phyloP scores from a whole-genome alignment of 345 rosid genomes.

The Ceriops tagal region DNA sequence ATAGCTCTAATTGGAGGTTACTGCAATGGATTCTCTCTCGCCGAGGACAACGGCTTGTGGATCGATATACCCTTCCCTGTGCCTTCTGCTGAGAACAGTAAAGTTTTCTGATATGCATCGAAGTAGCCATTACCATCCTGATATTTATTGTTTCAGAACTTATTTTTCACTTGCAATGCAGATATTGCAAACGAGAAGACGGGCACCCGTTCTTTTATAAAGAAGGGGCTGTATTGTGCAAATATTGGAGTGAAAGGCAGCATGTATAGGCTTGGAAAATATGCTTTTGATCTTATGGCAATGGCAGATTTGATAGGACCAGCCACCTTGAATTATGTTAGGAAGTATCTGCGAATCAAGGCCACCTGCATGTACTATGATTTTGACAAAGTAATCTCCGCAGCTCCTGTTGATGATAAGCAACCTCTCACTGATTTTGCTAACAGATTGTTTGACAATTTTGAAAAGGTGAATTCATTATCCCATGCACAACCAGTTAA shows the following conservation, averaged over 20 bases:
- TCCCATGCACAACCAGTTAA: background rate
- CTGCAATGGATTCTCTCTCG: slow-evolving; percentile 38
- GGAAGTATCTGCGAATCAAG: slow-evolving; percentile 73
- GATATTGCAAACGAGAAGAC: slow-evolving; percentile 69
- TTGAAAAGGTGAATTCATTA: slow-evolving; percentile 53
- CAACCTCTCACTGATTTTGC: slow-evolving; percentile 70
- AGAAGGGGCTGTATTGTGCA: slow-evolving; percentile 60
- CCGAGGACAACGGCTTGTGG: slow-evolving; percentile 73
- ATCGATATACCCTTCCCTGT: slow-evolving; percentile 52
- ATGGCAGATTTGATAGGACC: slow-evolving; percentile 82
- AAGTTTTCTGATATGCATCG: slow-evolving; percentile 24
- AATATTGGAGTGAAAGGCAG: slow-evolving; percentile 59
- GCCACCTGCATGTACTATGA: slow-evolving; percentile 71
- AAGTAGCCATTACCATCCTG: background rate
- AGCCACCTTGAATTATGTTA: slow-evolving; percentile 67
- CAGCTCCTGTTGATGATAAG: slow-evolving; percentile 51
- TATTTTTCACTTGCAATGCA: slow-evolving; percentile 12
- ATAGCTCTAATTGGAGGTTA: slow-evolving; percentile 37
- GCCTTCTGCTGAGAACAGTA: slow-evolving; percentile 66
- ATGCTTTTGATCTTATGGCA: slow-evolving; percentile 76
- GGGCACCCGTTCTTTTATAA: slow-evolving; percentile 58
- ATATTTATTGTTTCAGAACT: slow-evolving; percentile 1
- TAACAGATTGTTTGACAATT: slow-evolving; percentile 70
- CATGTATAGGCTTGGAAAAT: slow-evolving; percentile 58
- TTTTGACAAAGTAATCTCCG: slow-evolving; percentile 77